Percentiles rank a stretch among this genome's conserved stretches.
Evolutionary conservation across 768 basidiomycete species (phyloP).

Genomic region (Artomyces pyxidatus): DNA sequence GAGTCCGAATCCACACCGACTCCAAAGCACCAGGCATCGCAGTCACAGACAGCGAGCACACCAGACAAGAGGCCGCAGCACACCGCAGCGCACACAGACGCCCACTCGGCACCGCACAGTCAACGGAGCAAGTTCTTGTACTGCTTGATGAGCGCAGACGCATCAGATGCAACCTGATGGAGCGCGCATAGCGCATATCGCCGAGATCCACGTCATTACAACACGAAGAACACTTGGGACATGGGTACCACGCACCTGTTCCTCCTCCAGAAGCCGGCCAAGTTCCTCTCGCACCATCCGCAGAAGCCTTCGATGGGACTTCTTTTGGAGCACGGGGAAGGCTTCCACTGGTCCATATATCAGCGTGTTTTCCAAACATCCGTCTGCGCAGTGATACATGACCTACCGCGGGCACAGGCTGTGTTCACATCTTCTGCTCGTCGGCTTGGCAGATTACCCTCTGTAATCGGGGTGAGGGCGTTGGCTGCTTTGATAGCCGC

Average conservation of each 20-base stretch:
- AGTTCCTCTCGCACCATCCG: conserved; percentile 7
- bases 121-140: conserved; percentile 9
- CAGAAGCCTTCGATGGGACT: conserved; percentile 8
- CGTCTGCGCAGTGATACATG: not conserved
- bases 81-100: not conserved
- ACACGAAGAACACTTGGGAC: not conserved
- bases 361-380: too few relatives aligned
- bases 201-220: not conserved
- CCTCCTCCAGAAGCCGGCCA: conserved; percentile 1
- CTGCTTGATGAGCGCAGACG: conserved; percentile 2
- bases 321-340: not conserved
- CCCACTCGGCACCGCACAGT: not conserved
- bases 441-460: not conserved
- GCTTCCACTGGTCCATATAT: conserved; percentile 12
- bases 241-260: conserved; percentile 4
- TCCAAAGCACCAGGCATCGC: not conserved
- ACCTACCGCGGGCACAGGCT: not conserved
- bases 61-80: not conserved
- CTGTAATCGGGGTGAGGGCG: not conserved
- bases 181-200: too few relatives aligned
- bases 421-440: not conserved
- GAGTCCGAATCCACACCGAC: not conserved
- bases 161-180: conserved; percentile 10
- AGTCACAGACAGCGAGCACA: not conserved
- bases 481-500: conserved; percentile 1